phyloP scores from a whole-genome alignment of 164 flowering plant genomes.

The Magnolia sinica region DNA sequence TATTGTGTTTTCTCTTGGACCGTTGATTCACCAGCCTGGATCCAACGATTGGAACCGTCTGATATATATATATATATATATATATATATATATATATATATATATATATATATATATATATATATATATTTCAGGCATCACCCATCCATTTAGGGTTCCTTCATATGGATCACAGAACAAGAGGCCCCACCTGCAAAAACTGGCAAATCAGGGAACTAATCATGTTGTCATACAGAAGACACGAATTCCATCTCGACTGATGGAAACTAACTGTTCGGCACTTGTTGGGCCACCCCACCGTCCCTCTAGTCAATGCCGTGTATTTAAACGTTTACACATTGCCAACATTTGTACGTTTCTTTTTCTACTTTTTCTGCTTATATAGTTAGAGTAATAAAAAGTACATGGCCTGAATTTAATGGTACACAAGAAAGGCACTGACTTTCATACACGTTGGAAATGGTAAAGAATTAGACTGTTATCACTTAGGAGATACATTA shows the following conservation, averaged over 20 bases:
- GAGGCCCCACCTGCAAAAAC: neutral
- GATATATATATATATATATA: too few species aligned
- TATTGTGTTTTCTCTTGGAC: too few species aligned
- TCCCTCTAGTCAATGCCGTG: neutral
- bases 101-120: too few species aligned
- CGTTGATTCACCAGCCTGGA: too few species aligned
- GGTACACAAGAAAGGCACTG: too few species aligned
- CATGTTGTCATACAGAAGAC: neutral
- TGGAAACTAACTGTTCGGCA: neutral
- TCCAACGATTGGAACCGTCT: too few species aligned
- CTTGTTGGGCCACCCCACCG: neutral
- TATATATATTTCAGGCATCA: neutral
- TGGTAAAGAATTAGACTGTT: too few species aligned
- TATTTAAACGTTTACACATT: neutral
- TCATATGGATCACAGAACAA: neutral
- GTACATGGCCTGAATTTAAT: neutral
- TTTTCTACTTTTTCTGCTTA: neutral
- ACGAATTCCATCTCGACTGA: neutral
- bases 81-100: too few species aligned
- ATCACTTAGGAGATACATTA: too few species aligned
- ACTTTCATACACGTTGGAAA: too few species aligned
- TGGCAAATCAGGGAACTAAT: neutral
- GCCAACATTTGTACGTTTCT: neutral
- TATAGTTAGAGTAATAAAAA: neutral
- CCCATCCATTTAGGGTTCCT: neutral